Evolutionary conservation across 2,329 filamentous ascomycete species (phyloP).

Genomic region (Chrysoporthe austroafricana): DNA sequence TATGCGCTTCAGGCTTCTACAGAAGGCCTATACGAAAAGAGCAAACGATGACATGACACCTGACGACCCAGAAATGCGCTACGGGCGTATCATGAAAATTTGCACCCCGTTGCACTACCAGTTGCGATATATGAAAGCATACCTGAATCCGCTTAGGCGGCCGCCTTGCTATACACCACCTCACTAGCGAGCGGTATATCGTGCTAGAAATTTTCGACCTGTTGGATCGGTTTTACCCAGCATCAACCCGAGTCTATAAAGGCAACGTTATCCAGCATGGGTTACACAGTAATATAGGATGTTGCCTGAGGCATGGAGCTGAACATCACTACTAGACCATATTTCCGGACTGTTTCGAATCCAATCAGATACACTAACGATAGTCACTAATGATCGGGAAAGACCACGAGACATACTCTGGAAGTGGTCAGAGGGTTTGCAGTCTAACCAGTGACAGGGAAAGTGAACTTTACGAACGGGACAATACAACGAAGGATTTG

Average conservation of each 20-base stretch:
- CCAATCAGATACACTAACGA: too few species aligned
- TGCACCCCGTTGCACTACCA: too few species aligned
- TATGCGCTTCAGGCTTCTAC: background rate
- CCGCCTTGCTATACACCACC: background rate
- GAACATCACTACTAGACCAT: too few species aligned
- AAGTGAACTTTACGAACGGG: too few species aligned
- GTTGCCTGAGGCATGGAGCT: too few species aligned
- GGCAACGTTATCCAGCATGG: background rate
- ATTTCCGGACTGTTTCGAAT: too few species aligned
- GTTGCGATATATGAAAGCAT: too few species aligned
- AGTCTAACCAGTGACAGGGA: too few species aligned
- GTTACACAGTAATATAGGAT: background rate
- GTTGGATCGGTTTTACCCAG: background rate
- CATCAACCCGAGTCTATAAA: background rate
- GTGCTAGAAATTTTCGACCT: background rate
- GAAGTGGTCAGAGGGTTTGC: too few species aligned
- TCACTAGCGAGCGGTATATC: background rate
- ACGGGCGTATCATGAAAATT: background rate
- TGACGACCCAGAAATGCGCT: background rate
- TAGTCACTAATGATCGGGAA: too few species aligned
- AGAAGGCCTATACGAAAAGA: background rate
- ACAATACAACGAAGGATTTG: too few species aligned
- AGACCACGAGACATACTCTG: too few species aligned
- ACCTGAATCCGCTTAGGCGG: background rate
- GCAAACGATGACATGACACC: conserved; percentile 2